These are phyloP conservation scores for Orbilia javanica DNA, from an alignment of 2,329 filamentous ascomycete genomes.

Conservation along the genomic window DNA sequence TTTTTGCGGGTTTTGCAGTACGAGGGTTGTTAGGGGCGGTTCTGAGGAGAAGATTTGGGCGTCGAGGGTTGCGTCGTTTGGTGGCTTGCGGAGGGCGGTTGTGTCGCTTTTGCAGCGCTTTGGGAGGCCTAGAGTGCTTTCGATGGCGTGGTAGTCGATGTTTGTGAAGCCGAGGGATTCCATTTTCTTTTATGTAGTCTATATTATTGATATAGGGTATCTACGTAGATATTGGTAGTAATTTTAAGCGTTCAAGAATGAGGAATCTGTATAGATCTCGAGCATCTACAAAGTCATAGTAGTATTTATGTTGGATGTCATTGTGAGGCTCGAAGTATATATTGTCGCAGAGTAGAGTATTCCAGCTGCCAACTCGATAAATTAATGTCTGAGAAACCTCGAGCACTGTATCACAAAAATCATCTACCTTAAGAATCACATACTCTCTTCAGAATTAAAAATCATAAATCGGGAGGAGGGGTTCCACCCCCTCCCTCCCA, in stretches of 20 bases:
- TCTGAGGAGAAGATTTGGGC: not conserved
- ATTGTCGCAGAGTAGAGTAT: not conserved
- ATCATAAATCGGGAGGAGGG: too few relatives aligned
- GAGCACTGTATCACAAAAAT: too few relatives aligned
- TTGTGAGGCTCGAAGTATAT: not conserved
- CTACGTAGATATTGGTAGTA: not conserved
- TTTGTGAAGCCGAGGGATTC: conserved; percentile 2
- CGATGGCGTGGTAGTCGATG: not conserved
- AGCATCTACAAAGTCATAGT: not conserved
- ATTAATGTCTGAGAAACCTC: not conserved
- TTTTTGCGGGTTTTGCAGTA: not conserved
- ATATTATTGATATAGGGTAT: not conserved
- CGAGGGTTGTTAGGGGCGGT: not conserved
- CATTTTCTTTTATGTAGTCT: not conserved
- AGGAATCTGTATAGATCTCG: not conserved
- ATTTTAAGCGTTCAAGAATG: not conserved
- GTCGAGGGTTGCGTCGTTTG: not conserved
- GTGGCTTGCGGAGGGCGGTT: not conserved
- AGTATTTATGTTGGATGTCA: too few relatives aligned
- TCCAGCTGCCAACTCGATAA: not conserved
- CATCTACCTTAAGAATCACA: too few relatives aligned
- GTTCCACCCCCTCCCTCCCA: too few relatives aligned
- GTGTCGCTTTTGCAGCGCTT: not conserved
- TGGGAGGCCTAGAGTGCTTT: not conserved
- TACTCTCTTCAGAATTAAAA: too few relatives aligned